Evolutionary conservation across 129 eudicot species (phyloP), one percentile per base, ranked within the genome.

Genomic region (Ambrosia trifida): DNA sequence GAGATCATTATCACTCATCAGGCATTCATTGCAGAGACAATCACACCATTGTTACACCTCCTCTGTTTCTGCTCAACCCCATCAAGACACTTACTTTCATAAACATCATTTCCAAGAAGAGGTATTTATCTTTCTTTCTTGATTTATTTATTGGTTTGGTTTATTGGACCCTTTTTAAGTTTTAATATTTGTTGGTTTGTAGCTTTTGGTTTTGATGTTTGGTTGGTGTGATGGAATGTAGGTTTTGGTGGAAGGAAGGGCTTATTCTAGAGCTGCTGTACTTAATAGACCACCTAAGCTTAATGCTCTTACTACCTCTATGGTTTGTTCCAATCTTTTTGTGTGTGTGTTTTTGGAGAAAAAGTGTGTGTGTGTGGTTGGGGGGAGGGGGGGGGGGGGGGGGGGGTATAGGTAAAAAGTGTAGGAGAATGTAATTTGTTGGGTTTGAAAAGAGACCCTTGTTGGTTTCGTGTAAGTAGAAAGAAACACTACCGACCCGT

Each of bases 231-330:
- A 49, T 68, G 30, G 4, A 60, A 20, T 24, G 28, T 83, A 90
- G 95, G 97, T 90, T 57, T 82, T 83, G 60, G 99, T 95, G 47
- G 86, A 90, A 84, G 99, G 97, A 41, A 90, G 94, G 75, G 94
- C 97, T 53, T 84, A 45, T 38, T 90, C 97, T 24, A 88, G 99
- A 66, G 81, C 86, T 12, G 90, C 97, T 14, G 70, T 95, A 58
- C 87, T 95, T 58, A 90, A 95, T 40, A 86, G 99, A 66, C 96
- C 99, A 20, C 66, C 81, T 59, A 46, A 88, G 10, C 96, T 95
- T 76, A 95, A 95, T 84, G 96, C 99, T 36, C 65, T 95, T 38
- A 82, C 83, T 28, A 76, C 86, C 11, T 62, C 87, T 33, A 90
- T 95, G 99, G 99, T 93, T 45, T 43, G 65, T 59, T 31, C 1